Evolutionary conservation across 1,139 yeast species (phyloP).

Genomic region (Kurtzmaniella quercitrusa): DNA sequence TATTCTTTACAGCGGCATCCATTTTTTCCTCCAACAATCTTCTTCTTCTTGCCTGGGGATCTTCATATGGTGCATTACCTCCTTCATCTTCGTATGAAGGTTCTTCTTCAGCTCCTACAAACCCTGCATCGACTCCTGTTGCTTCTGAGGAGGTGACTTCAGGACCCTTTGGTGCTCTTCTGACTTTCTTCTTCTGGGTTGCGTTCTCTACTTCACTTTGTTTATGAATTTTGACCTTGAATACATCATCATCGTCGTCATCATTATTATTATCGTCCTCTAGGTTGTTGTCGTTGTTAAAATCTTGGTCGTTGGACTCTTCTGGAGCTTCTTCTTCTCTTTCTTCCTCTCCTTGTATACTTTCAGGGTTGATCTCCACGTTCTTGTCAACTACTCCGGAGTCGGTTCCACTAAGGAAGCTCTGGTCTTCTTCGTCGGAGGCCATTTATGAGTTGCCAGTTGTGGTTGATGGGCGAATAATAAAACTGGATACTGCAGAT

Average conservation of each 20-base stretch:
- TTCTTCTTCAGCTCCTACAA: slow-evolving; percentile 10
- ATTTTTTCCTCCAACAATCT: slow-evolving; percentile 77
- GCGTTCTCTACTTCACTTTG: slow-evolving; percentile 15
- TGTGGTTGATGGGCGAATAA: neutral
- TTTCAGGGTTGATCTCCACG: slow-evolving; percentile 11
- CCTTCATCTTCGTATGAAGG: slow-evolving; percentile 9
- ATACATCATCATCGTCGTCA: slow-evolving; percentile 27
- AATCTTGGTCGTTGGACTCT: slow-evolving; percentile 7
- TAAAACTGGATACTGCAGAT: neutral
- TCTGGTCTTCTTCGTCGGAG: slow-evolving; percentile 9
- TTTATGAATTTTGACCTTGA: slow-evolving; percentile 31
- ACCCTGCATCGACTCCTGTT: slow-evolving; percentile 10
- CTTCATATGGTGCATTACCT: slow-evolving; percentile 29
- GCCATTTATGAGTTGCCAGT: neutral
- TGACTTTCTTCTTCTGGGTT: slow-evolving; percentile 39
- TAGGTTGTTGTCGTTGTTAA: slow-evolving; percentile 8
- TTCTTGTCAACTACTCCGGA: slow-evolving; percentile 2
- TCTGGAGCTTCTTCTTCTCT: slow-evolving; percentile 12
- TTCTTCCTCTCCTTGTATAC: slow-evolving; percentile 1
- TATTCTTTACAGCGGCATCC: slow-evolving; percentile 69
- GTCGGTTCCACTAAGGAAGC: slow-evolving; percentile 8
- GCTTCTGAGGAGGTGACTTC: slow-evolving; percentile 9
- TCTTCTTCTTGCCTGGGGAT: slow-evolving; percentile 55
- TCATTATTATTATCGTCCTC: slow-evolving; percentile 25
- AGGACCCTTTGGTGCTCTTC: slow-evolving; percentile 18